Evolutionary conservation across 1,284 basidiomycete genomes (phyloP).

Genomic region (Apiotrichum domesticum): DNA sequence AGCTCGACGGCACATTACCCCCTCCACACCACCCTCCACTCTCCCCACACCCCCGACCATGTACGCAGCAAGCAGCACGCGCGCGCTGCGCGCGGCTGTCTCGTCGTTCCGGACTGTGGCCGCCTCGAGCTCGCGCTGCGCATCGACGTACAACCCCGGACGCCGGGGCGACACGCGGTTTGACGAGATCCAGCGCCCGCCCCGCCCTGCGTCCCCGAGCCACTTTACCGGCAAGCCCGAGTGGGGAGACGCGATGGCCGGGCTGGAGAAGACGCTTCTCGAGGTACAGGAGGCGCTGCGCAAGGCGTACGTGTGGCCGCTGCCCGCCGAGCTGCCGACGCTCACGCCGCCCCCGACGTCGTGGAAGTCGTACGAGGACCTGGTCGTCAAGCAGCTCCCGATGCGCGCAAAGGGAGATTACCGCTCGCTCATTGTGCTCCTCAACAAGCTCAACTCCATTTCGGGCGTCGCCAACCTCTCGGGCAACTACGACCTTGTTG

Average conservation of each 20-base stretch:
- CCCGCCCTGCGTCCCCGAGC: constrained; percentile 55
- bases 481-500: constrained; percentile 57
- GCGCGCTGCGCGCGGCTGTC: constrained; percentile 6
- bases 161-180: neutral
- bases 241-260: constrained; percentile 67
- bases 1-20: neutral
- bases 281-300: constrained; percentile 59
- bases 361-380: constrained; percentile 58
- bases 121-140: constrained; percentile 3
- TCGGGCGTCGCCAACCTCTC: constrained; percentile 62
- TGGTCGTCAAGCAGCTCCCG: constrained; percentile 32
- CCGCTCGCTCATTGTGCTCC: constrained; percentile 58
- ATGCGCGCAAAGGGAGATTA: constrained; percentile 72
- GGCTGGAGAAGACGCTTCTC: constrained; percentile 62
- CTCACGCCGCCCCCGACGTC: constrained; percentile 55
- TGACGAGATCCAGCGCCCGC: constrained; percentile 11
- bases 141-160: constrained; percentile 10
- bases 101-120: constrained; percentile 1
- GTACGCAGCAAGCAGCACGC: constrained; percentile 5
- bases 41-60: neutral
- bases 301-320: constrained; percentile 64
- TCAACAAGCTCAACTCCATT: constrained; percentile 68
- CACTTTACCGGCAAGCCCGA: constrained; percentile 82
- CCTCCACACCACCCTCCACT: neutral
- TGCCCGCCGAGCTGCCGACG: constrained; percentile 62